Evolutionary conservation across 176 grass and related monocot species (phyloP), one percentile per base, ranked within the genome.

Genomic region (Themeda triandra): DNA sequence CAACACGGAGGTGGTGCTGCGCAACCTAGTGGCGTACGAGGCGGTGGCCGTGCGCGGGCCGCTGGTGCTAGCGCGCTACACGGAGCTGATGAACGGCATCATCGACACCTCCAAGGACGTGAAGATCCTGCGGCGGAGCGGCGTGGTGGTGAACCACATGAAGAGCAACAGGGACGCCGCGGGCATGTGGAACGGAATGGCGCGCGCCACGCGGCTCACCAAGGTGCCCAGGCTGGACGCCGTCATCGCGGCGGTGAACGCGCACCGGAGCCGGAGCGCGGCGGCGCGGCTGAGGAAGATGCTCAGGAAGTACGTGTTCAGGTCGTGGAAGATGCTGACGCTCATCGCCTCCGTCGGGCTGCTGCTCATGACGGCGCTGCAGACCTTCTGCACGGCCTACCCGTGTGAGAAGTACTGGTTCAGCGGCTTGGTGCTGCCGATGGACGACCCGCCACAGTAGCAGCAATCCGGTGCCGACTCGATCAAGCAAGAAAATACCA

Each of bases 21-120:
- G 90, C 33, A 95, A 95, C 49, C 86, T 95, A 14, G 90, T 92
- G 2, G 88, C 93, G 3, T 95, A 95, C 62, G 88, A 95, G 75
- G 86, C 85, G 0, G 85, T 83, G 6, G 85, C 78, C 1, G 85
- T 84, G 33, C 85, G 81, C 8, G 93, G 90, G 0, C 93, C 93
- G 5, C 80, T 95, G 15, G 87, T 90, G 40, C 79, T 92, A 3
- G 80, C 85, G 2, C 72, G 93, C 29, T 95, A 92, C 67, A 90
- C 88, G 12, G 90, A 95, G 88, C 79, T 95, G 73, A 92, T 92
- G 90, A 92, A 95, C 64, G 90, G 90, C 21, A 95, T 95, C 77
- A 75, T 95, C 48, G 90, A 95, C 86, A 92, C 85, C 0, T 66
- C 82, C 37, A 86, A 86, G 71, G 93, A 92, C 80, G 88, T 90